Evolutionary conservation across 225 moss, liverwort and hornwort genomes (phyloP).

Genomic region (Asterella californica): DNA sequence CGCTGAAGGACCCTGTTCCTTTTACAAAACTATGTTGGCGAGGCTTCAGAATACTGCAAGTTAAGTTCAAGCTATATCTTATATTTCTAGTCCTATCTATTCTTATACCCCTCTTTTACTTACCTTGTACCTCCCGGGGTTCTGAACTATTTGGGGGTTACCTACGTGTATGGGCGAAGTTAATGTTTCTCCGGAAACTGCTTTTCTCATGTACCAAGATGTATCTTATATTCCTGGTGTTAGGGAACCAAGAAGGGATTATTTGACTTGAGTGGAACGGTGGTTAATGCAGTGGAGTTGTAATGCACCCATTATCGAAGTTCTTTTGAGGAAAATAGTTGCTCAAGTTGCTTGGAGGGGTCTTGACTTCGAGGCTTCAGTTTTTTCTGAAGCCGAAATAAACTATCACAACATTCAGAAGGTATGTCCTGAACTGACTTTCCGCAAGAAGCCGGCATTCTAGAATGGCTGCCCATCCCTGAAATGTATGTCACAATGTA

Average conservation of each 20-base stretch:
- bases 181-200: too few species aligned
- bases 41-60: neutral
- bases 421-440: conserved; percentile 30
- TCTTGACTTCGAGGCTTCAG: conserved; percentile 53
- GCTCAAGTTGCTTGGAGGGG: conserved; percentile 44
- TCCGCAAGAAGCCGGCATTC: neutral
- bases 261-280: too few species aligned
- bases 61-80: neutral
- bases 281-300: conserved; percentile 69
- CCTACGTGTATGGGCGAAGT: too few species aligned
- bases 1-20: neutral
- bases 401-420: conserved; percentile 96
- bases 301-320: conserved; percentile 81
- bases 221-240: neutral
- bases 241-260: too few species aligned
- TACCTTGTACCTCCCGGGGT: too few species aligned
- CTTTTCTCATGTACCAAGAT: too few species aligned
- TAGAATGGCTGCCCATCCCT: neutral
- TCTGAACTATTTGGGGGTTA: too few species aligned
- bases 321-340: conserved; percentile 55
- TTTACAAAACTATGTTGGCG: neutral
- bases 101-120: too few species aligned
- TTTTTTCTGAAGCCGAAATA: conserved; percentile 61
- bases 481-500: neutral
- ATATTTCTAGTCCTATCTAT: too few species aligned